Conservation (phyloP, 2,329 filamentous ascomycete species). For the Didymella exigua region DNA sequence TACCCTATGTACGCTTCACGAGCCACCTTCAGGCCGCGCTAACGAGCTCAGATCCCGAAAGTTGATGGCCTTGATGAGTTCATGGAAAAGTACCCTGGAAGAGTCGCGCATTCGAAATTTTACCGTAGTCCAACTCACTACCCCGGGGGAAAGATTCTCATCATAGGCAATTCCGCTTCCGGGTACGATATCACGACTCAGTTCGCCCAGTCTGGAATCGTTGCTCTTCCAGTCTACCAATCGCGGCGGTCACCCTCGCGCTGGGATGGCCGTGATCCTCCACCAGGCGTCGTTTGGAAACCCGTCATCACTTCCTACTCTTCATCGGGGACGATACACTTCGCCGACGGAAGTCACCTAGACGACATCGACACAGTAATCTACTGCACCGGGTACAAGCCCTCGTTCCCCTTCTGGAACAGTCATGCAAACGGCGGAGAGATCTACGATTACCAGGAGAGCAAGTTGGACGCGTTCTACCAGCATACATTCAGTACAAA, state of each 20-base stretch:
- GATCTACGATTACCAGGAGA: slow-evolving; percentile 58
- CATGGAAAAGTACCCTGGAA: slow-evolving; percentile 58
- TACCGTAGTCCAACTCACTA: slow-evolving; percentile 23
- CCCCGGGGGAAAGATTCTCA: slow-evolving; percentile 24
- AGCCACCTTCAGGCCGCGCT: neutral
- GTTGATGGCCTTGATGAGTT: slow-evolving; percentile 60
- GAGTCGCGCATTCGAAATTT: slow-evolving; percentile 54
- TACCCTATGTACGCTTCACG: slow-evolving; percentile 47
- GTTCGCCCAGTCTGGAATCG: slow-evolving; percentile 29
- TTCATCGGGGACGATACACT: slow-evolving; percentile 27
- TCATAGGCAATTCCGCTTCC: slow-evolving; percentile 42
- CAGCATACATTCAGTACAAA: slow-evolving; percentile 43
- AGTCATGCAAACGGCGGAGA: slow-evolving; percentile 48
- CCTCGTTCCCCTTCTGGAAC: slow-evolving; percentile 59
- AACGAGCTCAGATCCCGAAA: slow-evolving; percentile 50
- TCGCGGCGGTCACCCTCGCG: slow-evolving; percentile 57
- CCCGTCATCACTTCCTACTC: slow-evolving; percentile 56
- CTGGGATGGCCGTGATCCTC: slow-evolving; percentile 59
- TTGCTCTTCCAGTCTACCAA: slow-evolving; percentile 56
- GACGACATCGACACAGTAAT: slow-evolving; percentile 36
- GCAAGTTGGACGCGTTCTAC: slow-evolving; percentile 55
- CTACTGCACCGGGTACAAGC: slow-evolving; percentile 48
- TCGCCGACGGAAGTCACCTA: slow-evolving; percentile 32
- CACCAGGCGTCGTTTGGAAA: slow-evolving; percentile 59
- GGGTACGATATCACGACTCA: slow-evolving; percentile 40